Percentiles rank a stretch among this genome's conserved stretches.
Evolutionary conservation across 768 basidiomycete genomes (phyloP).

Genomic region (Kwoniella dendrophila): DNA sequence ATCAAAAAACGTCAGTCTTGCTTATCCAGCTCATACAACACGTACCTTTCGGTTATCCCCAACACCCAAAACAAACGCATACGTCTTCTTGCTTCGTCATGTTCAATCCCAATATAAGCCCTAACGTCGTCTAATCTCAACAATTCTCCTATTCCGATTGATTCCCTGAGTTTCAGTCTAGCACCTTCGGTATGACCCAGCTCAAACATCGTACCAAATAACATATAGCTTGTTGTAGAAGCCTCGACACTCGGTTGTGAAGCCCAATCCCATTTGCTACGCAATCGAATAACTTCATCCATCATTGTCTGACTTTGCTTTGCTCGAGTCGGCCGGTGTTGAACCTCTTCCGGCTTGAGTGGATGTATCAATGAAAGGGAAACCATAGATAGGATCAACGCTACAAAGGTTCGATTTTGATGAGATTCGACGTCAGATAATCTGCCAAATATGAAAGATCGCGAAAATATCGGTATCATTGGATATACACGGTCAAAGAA

Average conservation of each 20-base stretch:
- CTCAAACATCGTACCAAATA: slow-evolving; percentile 46
- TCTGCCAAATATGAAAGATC: slow-evolving; percentile 25
- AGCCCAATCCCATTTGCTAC: slow-evolving; percentile 32
- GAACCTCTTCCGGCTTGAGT: slow-evolving; percentile 28
- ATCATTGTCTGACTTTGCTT: slow-evolving; percentile 35
- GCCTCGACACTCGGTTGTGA: slow-evolving; percentile 23
- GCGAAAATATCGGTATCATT: slow-evolving; percentile 43
- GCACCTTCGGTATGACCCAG: slow-evolving; percentile 35
- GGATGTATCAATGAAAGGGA: slow-evolving; percentile 40
- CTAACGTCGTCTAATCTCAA: slow-evolving; percentile 29
- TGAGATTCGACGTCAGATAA: slow-evolving; percentile 16
- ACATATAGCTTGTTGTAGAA: slow-evolving; percentile 35
- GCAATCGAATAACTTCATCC: slow-evolving; percentile 36
- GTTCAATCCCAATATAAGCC: slow-evolving; percentile 21
- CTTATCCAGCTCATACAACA: not conserved
- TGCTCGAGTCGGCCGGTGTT: slow-evolving; percentile 10
- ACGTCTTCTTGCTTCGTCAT: slow-evolving; percentile 25
- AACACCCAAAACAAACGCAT: slow-evolving; percentile 42
- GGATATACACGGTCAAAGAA: slow-evolving; percentile 42
- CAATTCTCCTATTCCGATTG: slow-evolving; percentile 34
- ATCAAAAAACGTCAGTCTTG: not conserved
- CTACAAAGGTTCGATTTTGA: slow-evolving; percentile 26
- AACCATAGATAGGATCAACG: slow-evolving; percentile 33
- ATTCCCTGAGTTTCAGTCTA: slow-evolving; percentile 36
- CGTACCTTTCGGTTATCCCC: slow-evolving; percentile 43